phyloP scores from a whole-genome alignment of 164 flowering plant genomes.

The Kalanchoe fedtschenkoi region DNA sequence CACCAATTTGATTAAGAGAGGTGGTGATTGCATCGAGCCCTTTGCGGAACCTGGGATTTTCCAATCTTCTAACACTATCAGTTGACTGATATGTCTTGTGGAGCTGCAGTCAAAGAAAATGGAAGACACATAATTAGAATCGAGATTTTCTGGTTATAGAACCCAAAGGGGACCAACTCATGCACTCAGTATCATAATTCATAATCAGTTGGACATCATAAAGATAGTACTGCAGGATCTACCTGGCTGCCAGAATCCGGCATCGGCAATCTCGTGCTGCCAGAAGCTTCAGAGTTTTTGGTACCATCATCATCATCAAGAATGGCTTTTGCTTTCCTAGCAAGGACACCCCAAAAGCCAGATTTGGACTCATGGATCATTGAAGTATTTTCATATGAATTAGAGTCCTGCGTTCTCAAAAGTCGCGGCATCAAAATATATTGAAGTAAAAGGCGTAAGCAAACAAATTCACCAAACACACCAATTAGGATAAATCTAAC shows the following conservation, averaged over 20 bases:
- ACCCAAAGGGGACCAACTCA: neutral
- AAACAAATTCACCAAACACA: neutral
- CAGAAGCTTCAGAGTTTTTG: constrained; percentile 23
- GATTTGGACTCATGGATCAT: constrained; percentile 36
- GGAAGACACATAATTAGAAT: neutral
- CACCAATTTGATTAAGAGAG: constrained; percentile 77
- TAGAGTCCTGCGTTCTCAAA: constrained; percentile 30
- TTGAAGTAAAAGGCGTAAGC: neutral
- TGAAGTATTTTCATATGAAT: constrained; percentile 41
- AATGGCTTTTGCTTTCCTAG: constrained; percentile 81
- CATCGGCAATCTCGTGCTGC: constrained; percentile 17
- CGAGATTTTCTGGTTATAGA: neutral
- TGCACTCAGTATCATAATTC: neutral
- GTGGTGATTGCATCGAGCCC: constrained; percentile 60
- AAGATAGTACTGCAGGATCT: constrained; percentile 3
- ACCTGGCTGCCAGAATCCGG: constrained; percentile 36
- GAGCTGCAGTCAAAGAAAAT: constrained; percentile 13
- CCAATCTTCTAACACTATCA: constrained; percentile 36
- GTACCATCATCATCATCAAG: constrained; percentile 57
- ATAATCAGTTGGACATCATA: neutral
- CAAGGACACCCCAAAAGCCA: constrained; percentile 85
- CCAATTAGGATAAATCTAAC: neutral
- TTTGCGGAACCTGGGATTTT: constrained; percentile 51
- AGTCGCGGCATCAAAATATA: neutral
- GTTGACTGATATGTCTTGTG: constrained; percentile 17